Base-by-base conservation (phyloP, 2,329 filamentous ascomycete species). In the Rhytidhysteron rufulum region DNA sequence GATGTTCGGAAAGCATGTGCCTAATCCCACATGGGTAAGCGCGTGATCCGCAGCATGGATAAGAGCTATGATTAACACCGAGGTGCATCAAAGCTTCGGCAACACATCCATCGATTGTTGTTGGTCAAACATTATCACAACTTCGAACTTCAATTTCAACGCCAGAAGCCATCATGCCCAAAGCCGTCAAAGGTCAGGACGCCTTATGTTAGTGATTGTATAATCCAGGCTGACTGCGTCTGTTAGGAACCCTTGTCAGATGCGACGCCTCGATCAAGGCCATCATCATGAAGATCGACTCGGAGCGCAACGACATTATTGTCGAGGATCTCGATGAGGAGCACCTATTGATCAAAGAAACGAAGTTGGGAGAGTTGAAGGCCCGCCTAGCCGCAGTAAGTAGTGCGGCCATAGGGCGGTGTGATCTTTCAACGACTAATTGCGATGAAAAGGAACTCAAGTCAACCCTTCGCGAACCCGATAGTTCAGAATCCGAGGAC, bases 191-290 rank as follows among this genome's bases (percentile, higher is more conserved):
- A 72, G 77, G 77, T 78, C 54, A 39, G 61, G 42, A 5, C n/a
- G 10, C 13, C 18, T 16, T 20, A 4, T 17, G 17, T 16, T 30
- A 31, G 13, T 2, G 20, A 36, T 27, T 36, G 19, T 16, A 8
- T 18, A 13, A 5, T 7, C 5, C n/a, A 5, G 13, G 21, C 30
- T 47, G 25, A 42, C 47, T 47, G 9, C 50, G 0, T 0, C 19
- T 7, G 3, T 2, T 45, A 75, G 86, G 86, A 47, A 82, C 87
- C 20, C 76, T 91, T 49, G 81, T 91, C 65, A 80, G 88, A 65
- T 88, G 85, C 67, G 86, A 91, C 61, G 83, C 86, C n/a, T 87
- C 85, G 32, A 89, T 91, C 75, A 90, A 89, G 67, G 85, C 86
- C 48, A 88, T 90, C 71, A 84, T 91, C 57, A 73, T 86, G 53